Conservation (phyloP, 1,284 basidiomycete genomes). For the Cutaneotrichosporon arboriforme region DNA sequence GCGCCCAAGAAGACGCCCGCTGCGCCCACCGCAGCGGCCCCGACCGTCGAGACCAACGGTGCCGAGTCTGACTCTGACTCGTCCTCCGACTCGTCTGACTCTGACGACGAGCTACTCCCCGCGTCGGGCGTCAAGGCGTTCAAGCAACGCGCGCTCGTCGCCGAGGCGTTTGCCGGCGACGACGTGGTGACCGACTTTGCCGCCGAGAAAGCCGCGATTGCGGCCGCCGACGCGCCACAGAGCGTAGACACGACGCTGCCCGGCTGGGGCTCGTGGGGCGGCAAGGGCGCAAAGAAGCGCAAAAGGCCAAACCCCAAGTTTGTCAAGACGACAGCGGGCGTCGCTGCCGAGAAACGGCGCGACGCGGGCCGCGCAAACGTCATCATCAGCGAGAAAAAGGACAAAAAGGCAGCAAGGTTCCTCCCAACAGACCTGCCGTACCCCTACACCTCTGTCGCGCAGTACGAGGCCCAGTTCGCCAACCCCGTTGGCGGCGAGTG, state of each 20-base stretch:
- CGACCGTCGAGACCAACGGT: constrained; percentile 9
- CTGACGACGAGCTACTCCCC: constrained; percentile 48
- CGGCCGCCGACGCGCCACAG: constrained; percentile 75
- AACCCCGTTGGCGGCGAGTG: constrained; percentile 82
- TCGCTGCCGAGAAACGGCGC: constrained; percentile 69
- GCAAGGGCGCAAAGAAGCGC: constrained; percentile 57
- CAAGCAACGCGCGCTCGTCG: constrained; percentile 72
- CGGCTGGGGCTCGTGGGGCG: constrained; percentile 95
- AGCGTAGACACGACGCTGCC: constrained; percentile 85
- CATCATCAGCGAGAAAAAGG: constrained; percentile 88
- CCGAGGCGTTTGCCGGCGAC: constrained; percentile 91
- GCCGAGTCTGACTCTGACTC: not conserved
- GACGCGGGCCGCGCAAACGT: constrained; percentile 80
- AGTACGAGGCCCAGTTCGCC: constrained; percentile 78
- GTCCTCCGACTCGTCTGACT: constrained; percentile 26
- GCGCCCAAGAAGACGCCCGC: constrained; percentile 9
- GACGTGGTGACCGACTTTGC: constrained; percentile 82
- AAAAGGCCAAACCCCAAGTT: constrained; percentile 52
- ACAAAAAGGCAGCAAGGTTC: constrained; percentile 88
- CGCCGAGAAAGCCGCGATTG: constrained; percentile 70
- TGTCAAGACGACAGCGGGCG: constrained; percentile 73
- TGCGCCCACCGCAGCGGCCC: too few relatives aligned
- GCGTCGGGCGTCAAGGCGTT: constrained; percentile 36
- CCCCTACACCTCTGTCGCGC: constrained; percentile 84
- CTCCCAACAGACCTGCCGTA: constrained; percentile 82